Evolutionary conservation across 2,329 filamentous ascomycete genomes (phyloP), one percentile per base, ranked within the genome.

Genomic region (Xylaria sp.): DNA sequence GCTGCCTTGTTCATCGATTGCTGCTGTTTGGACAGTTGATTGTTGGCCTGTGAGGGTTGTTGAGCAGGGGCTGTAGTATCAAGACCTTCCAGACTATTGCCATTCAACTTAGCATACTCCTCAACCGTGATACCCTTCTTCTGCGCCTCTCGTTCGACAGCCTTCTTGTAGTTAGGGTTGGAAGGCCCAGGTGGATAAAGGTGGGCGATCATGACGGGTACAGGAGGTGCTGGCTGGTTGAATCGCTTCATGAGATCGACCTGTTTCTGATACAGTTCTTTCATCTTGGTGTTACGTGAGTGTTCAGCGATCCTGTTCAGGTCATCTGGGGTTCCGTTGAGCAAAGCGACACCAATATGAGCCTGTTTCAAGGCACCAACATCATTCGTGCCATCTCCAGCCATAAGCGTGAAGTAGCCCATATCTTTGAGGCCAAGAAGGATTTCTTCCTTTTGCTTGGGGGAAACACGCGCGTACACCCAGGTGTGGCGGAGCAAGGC

Each of bases 401-500:
- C 96, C 95, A 99, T 99, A 66, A 99, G 86, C 31, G 95, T 99
- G 64, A 95, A 97, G 81, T 99, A 99, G 52, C 95, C 95, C 80
- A 92, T 91, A 72, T 97, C 94, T 80, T 97, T 97, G 65, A 98
- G 87, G 38, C 95, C 95, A 21, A 97, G 86, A n/a, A 99, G 84
- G 73, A 99, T 98, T 57, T 98, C 94, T 78, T 99, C 95, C 82
- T 99, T 99, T 74, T 99, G 95, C 83, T 97, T 97, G 8, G 95
- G 95, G 1, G 95, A 99, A 9, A 99, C 95, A 73, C 95, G 92
- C 69, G 95, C 95, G 75, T 99, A 99, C 4, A 99, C 95, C 95
- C 95, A 99, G 14, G 94, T 89, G 78, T 98, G 86, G 52, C 94
- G 90, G 33, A 98, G 84, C 53, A 99, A 84, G 58, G 92, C 87